These are phyloP conservation scores for Keqinozyma sinolaborantium DNA, from an alignment of 1,139 yeast genomes.

Conservation along the genomic window DNA sequence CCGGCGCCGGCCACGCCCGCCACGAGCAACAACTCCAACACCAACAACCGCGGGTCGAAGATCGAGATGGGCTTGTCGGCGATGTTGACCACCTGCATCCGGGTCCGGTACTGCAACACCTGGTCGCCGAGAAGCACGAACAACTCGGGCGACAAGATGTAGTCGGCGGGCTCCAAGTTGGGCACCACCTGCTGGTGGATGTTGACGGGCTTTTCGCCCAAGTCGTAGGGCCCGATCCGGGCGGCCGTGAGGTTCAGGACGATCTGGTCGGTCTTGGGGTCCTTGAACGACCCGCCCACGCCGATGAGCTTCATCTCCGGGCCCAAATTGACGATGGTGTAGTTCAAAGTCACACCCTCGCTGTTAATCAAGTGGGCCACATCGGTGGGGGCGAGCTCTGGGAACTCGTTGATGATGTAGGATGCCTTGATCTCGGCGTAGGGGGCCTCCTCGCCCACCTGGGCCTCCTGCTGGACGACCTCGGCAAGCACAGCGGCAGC, in stretches of 20 bases:
- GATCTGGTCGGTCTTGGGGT: slow-evolving; percentile 49
- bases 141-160: slow-evolving; percentile 58
- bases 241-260: slow-evolving; percentile 63
- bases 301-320: slow-evolving; percentile 56
- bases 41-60: slow-evolving; percentile 68
- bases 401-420: slow-evolving; percentile 40
- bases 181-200: slow-evolving; percentile 17
- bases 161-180: slow-evolving; percentile 55
- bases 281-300: slow-evolving; percentile 67
- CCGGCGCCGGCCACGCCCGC: slow-evolving; percentile 49
- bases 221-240: slow-evolving; percentile 58
- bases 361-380: slow-evolving; percentile 47
- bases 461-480: slow-evolving; percentile 16
- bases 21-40: slow-evolving; percentile 54
- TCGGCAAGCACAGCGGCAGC: slow-evolving; percentile 14
- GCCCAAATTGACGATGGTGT: slow-evolving; percentile 58
- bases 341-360: slow-evolving; percentile 52
- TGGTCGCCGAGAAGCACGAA: slow-evolving; percentile 48
- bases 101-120: slow-evolving; percentile 53
- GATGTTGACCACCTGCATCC: slow-evolving; percentile 56
- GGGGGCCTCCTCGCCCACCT: slow-evolving; percentile 10
- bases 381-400: slow-evolving; percentile 29
- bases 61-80: slow-evolving; percentile 66
- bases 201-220: slow-evolving; percentile 52
- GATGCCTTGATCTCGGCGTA: slow-evolving; percentile 35